Evolutionary conservation across 2,329 filamentous ascomycete genomes (phyloP), one percentile per base, ranked within the genome.

Genomic region (Cordyceps fumosorosea): DNA sequence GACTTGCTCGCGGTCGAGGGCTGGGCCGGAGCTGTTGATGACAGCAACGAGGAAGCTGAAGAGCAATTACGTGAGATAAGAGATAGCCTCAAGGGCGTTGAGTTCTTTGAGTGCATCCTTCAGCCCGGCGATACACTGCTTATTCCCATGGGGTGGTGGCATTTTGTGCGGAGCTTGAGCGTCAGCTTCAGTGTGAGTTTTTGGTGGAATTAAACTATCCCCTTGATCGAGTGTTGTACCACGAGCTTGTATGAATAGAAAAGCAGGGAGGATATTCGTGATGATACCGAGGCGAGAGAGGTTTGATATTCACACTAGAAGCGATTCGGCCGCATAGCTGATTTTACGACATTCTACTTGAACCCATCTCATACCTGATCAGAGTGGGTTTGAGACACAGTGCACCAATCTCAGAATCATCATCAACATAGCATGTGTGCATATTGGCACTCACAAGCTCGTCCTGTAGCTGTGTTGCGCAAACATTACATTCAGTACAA

Each of bases 91-190:
- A 73, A 73, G 55, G 73, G 80, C 0, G 80, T 89, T 1, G 77
- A 82, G 60, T 60, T 44, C 70, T 76, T 89, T 40, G 95, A 99
- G 70, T 87, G 87, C 62, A 82, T 98, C 1, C 76, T 99, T 6
- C 84, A 82, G 34, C 88, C 89, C 0, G 95, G 93, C 0, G 92
- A 99, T 59, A 89, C 87, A 66, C 72, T 99, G 59, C 95, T 96
- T 72, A 90, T 99, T 59, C 95, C 95, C 0, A 82, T 91, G 5
- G 95, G 93, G 0, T 99, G 95, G 93, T 99, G 95, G 95, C 95
- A 99, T 78, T 98, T 97, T 74, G 90, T 98, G 3, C 82, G 90
- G 64, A 91, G 91, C 56, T 72, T 98, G 69, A 91, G 86, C 62
- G 85, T 90, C 22, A 96, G 93, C 71, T 93, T 96, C 70, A 97